phyloP scores from a whole-genome alignment of 495 filamentous ascomycete species.

The Venustampulla echinocandica region DNA sequence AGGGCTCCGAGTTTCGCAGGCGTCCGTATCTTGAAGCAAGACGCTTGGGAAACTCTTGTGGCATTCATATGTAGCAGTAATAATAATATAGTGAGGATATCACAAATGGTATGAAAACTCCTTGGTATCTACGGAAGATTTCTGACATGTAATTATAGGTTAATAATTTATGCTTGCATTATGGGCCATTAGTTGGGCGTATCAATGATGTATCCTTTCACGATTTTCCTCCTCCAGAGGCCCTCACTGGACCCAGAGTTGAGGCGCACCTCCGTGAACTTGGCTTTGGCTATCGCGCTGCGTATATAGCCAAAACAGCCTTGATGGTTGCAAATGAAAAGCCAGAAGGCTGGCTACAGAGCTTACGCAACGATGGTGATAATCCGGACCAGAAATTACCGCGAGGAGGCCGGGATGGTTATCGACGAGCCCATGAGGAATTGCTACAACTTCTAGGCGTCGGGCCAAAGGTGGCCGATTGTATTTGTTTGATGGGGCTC shows the following conservation, averaged over 20 bases:
- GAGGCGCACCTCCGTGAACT: slow-evolving; percentile 71
- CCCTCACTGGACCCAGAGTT: slow-evolving; percentile 57
- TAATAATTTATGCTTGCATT: slow-evolving; percentile 79
- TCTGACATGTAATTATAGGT: slow-evolving; percentile 35
- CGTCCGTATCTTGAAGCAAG: slow-evolving; percentile 89
- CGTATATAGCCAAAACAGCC: slow-evolving; percentile 82
- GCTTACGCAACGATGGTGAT: slow-evolving; percentile 52
- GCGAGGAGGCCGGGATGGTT: slow-evolving; percentile 48
- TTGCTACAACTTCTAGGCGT: slow-evolving; percentile 75
- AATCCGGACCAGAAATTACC: slow-evolving; percentile 40
- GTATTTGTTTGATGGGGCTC: slow-evolving; percentile 91
- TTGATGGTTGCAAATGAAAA: slow-evolving; percentile 57
- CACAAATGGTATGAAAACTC: slow-evolving; percentile 60
- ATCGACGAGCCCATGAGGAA: slow-evolving; percentile 73
- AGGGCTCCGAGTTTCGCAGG: slow-evolving; percentile 83
- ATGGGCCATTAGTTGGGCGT: slow-evolving; percentile 66
- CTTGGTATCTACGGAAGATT: not conserved
- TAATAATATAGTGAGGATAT: slow-evolving; percentile 93
- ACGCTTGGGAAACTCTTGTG: slow-evolving; percentile 91
- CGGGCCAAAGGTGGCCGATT: slow-evolving; percentile 94
- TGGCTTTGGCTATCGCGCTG: slow-evolving; percentile 92
- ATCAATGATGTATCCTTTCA: slow-evolving; percentile 66
- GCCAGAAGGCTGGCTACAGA: slow-evolving; percentile 65
- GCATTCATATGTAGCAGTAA: slow-evolving; percentile 98
- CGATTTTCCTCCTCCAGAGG: slow-evolving; percentile 74